These are phyloP conservation scores for Nothophytophthora sp. DNA, from an alignment of 352 stramenopile species.

Conservation along the genomic window DNA sequence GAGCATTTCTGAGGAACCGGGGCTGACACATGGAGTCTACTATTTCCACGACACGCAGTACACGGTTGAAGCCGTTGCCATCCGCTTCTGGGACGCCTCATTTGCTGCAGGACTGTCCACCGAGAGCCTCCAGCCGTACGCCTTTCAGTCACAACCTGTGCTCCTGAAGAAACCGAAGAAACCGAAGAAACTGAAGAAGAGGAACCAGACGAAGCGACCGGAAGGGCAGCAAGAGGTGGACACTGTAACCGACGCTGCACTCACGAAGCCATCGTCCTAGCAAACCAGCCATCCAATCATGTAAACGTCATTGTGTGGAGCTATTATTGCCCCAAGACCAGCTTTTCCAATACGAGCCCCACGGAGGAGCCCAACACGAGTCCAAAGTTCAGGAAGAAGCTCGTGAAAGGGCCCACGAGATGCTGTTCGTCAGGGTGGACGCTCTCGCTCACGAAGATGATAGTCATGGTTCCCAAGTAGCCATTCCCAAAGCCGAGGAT, in stretches of 20 bases:
- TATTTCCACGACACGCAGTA: conserved; percentile 34
- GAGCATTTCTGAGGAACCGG: background rate
- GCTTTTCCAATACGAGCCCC: conserved; percentile 61
- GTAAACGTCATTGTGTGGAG: no score
- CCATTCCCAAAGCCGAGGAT: conserved; percentile 80
- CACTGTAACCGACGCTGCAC: background rate
- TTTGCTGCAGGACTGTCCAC: conserved; percentile 12
- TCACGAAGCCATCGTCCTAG: background rate
- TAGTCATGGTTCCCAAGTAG: conserved; percentile 75
- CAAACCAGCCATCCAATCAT: background rate
- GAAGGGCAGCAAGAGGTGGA: conserved; percentile 8
- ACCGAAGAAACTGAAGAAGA: conserved; percentile 31
- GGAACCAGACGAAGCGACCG: conserved; percentile 25
- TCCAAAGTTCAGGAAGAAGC: conserved; percentile 85
- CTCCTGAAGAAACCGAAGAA: conserved; percentile 36
- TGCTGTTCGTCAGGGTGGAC: conserved; percentile 68
- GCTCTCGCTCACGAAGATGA: conserved; percentile 85
- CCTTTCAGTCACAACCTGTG: conserved; percentile 41
- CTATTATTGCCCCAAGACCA: conserved; percentile 53
- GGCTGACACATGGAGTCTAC: conserved; percentile 33
- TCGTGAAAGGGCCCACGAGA: conserved; percentile 80
- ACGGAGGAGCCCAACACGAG: conserved; percentile 77
- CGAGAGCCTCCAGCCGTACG: conserved; percentile 20
- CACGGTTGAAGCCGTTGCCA: conserved; percentile 38
- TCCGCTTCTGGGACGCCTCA: conserved; percentile 61